Conservation (phyloP, 768 basidiomycete genomes). For the Pisolithus albus region DNA sequence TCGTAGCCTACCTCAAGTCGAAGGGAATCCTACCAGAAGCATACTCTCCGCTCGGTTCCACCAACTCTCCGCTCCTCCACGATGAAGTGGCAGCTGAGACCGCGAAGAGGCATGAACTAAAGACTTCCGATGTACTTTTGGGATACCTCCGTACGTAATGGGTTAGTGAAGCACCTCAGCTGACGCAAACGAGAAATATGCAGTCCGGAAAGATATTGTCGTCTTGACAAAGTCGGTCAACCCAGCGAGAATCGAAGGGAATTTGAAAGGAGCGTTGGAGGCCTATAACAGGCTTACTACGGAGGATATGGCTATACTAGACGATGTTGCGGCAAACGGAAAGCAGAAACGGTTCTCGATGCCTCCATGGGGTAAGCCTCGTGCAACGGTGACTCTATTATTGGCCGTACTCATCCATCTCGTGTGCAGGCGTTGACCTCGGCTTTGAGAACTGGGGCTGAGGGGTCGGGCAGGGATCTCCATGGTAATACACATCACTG, state of each 20-base stretch:
- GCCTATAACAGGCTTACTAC: constrained; percentile 41
- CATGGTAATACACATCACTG: not conserved
- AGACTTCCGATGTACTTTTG: constrained; percentile 51
- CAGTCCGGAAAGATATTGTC: constrained; percentile 59
- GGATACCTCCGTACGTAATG: constrained; percentile 51
- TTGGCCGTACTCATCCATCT: not conserved
- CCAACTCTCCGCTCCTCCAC: constrained; percentile 54
- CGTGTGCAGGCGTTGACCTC: constrained; percentile 47
- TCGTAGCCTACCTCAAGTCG: constrained; percentile 52
- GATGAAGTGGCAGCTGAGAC: constrained; percentile 57
- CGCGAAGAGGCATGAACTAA: constrained; percentile 49
- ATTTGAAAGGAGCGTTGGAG: constrained; percentile 44
- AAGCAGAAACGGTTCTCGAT: constrained; percentile 66
- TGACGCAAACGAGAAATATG: constrained; percentile 1
- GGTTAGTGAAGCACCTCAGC: constrained; percentile 2
- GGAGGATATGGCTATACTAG: constrained; percentile 49
- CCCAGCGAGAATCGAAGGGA: constrained; percentile 55
- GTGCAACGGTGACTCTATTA: not conserved
- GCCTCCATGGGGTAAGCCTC: constrained; percentile 61
- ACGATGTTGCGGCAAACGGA: constrained; percentile 48
- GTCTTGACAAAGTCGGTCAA: constrained; percentile 77
- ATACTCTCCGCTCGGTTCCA: constrained; percentile 75
- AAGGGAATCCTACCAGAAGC: constrained; percentile 70
- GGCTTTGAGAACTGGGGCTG: constrained; percentile 61
- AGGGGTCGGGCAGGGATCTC: not conserved